Evolutionary conservation across 768 basidiomycete species (phyloP), one percentile per base, ranked within the genome.

Genomic region (Strobilomyces confusus): DNA sequence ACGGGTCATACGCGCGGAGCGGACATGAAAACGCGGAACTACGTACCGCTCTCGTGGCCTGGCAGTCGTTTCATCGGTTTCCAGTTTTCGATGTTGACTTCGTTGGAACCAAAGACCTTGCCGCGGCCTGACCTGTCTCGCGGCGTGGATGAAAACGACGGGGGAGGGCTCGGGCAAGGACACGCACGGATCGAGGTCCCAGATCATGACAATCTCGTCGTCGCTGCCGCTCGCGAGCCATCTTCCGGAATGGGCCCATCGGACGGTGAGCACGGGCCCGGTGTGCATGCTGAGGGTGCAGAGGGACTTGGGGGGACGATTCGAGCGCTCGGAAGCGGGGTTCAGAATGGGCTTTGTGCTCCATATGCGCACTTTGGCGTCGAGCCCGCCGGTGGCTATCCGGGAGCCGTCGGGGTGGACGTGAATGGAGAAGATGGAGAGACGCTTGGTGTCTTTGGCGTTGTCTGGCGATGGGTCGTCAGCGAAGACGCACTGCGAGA

Each of bases 151-250:
- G 23, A 50, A 55, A 41, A 51, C 48, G 17, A 33, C 48, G 25
- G 20, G 33, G 43, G 25, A 15, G 49, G 32, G 13, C 25, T 36
- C 19, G 23, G 7, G 11, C 19, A 44, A 20, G 23, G 1, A 52
- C 49, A 44, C 93, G 75, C 67, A 97, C 93, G 91, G 92, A 72
- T 97, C 94, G 44, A 93, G 80, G 65, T 94, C 92, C 97, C 95
- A 99, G 33, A 98, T 84, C 86, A 98, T 90, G 29, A 97, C 84
- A 58, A 95, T 89, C 66, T 87, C 83, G 66, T 98, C 97, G 69
- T 99, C 97, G 58, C 93, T 92, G 20, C 97, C 97, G 64, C 91
- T 95, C 5, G 97, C 97, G 19, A 99, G 76, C 86, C 89, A 98
- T 47, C 88, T 75, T 11, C 97, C 97, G 11, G 89, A 91, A 70